Percentiles rank a stretch among this genome's conserved stretches.
Conservation (phyloP, 2,329 filamentous ascomycete species). For the Septoria petroselini region DNA sequence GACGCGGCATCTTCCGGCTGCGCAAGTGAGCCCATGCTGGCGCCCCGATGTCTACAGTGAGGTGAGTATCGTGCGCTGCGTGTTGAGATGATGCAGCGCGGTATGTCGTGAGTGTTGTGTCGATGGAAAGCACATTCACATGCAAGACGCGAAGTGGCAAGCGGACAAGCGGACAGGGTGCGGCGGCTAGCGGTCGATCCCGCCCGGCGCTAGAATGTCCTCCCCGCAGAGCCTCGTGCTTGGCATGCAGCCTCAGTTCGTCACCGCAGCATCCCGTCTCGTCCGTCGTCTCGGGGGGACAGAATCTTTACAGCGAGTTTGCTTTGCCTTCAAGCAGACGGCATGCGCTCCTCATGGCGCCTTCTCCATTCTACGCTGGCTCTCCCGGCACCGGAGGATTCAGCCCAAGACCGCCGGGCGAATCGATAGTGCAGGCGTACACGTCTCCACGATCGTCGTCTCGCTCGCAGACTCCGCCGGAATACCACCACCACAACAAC, state of each 20-base stretch:
- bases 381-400: slow-evolving; percentile 8
- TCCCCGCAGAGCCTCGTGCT: slow-evolving; percentile 2
- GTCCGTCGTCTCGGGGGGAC: too few relatives aligned
- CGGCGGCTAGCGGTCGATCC: neutral
- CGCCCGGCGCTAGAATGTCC: too few relatives aligned
- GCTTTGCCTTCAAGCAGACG: neutral
- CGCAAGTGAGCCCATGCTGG: slow-evolving; percentile 37
- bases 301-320: too few relatives aligned
- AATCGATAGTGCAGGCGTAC: slow-evolving; percentile 14
- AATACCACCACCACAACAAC: slow-evolving; percentile 1
- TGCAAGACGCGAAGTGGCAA: slow-evolving; percentile 15
- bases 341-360: slow-evolving; percentile 8
- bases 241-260: neutral
- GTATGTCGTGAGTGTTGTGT: neutral
- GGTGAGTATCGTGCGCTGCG: too few relatives aligned
- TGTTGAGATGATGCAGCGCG: neutral
- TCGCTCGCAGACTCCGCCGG: neutral
- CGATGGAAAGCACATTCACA: slow-evolving; percentile 21
- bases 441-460: slow-evolving; percentile 4
- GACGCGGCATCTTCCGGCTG: slow-evolving; percentile 61
- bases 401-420: slow-evolving; percentile 4
- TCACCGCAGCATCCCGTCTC: neutral
- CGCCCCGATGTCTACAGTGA: too few relatives aligned
- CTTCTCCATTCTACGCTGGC: slow-evolving; percentile 5
- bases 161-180: slow-evolving; percentile 1